These are phyloP conservation scores for Candida sp. DNA, from an alignment of 1,139 yeast species.

Conservation along the genomic window DNA sequence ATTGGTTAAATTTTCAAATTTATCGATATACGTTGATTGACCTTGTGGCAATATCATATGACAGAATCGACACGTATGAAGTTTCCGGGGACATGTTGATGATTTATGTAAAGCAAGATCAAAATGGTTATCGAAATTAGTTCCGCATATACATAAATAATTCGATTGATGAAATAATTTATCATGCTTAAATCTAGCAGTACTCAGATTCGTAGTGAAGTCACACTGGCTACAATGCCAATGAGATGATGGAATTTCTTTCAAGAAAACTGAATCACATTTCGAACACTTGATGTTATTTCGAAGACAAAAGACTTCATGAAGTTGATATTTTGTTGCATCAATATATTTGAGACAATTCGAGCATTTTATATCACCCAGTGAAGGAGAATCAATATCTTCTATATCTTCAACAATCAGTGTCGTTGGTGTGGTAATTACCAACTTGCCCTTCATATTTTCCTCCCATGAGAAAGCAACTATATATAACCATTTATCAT, in stretches of 20 bases:
- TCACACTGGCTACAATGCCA: constrained; percentile 60
- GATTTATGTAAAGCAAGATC: constrained; percentile 48
- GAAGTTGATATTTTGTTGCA: constrained; percentile 42
- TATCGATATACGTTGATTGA: constrained; percentile 41
- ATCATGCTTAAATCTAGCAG: constrained; percentile 42
- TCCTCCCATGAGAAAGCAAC: constrained; percentile 40
- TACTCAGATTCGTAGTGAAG: constrained; percentile 18
- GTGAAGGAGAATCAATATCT: background rate
- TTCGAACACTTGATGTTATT: constrained; percentile 49
- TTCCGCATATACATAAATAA: constrained; percentile 25
- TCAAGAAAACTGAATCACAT: constrained; percentile 49
- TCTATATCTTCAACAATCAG: background rate
- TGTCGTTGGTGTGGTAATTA: constrained; percentile 3
- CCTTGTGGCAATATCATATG: constrained; percentile 62
- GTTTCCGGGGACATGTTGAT: constrained; percentile 44
- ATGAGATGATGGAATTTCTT: constrained; percentile 50
- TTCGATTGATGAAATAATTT: constrained; percentile 32
- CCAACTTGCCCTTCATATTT: constrained; percentile 13
- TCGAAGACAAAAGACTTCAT: constrained; percentile 57
- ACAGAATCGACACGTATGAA: constrained; percentile 67
- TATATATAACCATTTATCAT: constrained; percentile 27
- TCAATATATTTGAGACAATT: constrained; percentile 50
- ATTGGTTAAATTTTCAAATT: constrained; percentile 36
- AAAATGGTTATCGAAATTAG: constrained; percentile 20
- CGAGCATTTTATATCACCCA: constrained; percentile 23